Evolutionary conservation across 768 basidiomycete species (phyloP).

Genomic region (Scleroderma bovista): DNA sequence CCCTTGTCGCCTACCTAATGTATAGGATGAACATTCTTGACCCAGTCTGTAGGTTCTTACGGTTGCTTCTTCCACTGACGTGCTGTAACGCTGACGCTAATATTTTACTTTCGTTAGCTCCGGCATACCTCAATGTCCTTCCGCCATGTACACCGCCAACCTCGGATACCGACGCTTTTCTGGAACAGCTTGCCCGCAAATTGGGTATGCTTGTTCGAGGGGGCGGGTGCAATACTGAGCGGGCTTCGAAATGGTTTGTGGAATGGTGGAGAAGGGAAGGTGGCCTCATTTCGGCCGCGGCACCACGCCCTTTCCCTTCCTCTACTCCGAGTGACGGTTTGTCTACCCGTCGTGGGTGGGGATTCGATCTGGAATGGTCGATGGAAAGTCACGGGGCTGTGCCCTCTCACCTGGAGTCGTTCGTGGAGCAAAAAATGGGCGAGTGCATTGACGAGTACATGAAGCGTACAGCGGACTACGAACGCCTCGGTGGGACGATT

Average conservation of each 20-base stretch:
- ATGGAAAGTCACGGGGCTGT: slow-evolving; percentile 9
- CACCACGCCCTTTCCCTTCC: slow-evolving; percentile 24
- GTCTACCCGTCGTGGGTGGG: slow-evolving; percentile 59
- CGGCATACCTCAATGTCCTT: slow-evolving; percentile 63
- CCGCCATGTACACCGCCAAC: slow-evolving; percentile 52
- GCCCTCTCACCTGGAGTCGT: slow-evolving; percentile 12
- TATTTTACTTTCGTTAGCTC: slow-evolving; percentile 37
- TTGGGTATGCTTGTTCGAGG: slow-evolving; percentile 83
- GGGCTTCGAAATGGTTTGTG: slow-evolving; percentile 79
- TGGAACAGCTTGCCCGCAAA: slow-evolving; percentile 62
- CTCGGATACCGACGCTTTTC: slow-evolving; percentile 57
- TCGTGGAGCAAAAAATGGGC: slow-evolving; percentile 67
- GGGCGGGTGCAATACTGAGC: slow-evolving; percentile 59
- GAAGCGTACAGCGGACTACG: slow-evolving; percentile 39
- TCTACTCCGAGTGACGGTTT: neutral
- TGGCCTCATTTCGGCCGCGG: slow-evolving; percentile 47
- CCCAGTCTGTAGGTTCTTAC: slow-evolving; percentile 51
- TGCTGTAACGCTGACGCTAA: neutral
- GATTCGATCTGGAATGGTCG: slow-evolving; percentile 80
- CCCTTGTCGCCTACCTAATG: slow-evolving; percentile 80
- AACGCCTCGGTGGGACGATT: slow-evolving; percentile 48
- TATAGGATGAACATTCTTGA: slow-evolving; percentile 79
- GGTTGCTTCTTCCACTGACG: slow-evolving; percentile 4
- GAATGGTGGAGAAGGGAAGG: slow-evolving; percentile 84
- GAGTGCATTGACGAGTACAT: slow-evolving; percentile 56